Percentiles rank a stretch among this genome's conserved stretches.
Evolutionary conservation across 441 rosid genomes (phyloP).

Genomic region (Raphanus hybrid): DNA sequence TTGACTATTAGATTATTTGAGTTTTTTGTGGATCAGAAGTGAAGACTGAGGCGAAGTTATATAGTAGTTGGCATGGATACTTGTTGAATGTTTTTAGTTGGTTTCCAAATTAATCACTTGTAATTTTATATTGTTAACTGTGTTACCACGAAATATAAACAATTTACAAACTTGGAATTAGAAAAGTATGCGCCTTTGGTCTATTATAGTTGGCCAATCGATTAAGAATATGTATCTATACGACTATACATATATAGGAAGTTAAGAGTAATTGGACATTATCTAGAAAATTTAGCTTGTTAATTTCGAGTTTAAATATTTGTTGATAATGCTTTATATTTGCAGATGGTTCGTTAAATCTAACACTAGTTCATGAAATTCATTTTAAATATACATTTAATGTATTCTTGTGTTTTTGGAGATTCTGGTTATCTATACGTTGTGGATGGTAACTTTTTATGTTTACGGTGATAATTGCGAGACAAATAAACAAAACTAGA

Average conservation of each 20-base stretch:
- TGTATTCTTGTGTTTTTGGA: not conserved
- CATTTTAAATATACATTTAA: too few relatives aligned
- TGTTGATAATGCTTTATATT: not conserved
- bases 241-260: not conserved
- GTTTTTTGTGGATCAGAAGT: slow-evolving; percentile 10
- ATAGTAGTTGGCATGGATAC: slow-evolving; percentile 21
- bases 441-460: not conserved
- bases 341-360: not conserved
- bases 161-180: not conserved
- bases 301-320: not conserved
- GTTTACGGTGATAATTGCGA: not conserved
- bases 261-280: not conserved
- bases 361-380: too few relatives aligned
- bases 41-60: slow-evolving; percentile 9
- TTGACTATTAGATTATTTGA: not conserved
- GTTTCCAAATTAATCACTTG: not conserved
- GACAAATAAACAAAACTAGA: not conserved
- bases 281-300: not conserved
- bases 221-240: too few relatives aligned
- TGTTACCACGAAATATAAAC: not conserved
- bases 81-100: not conserved
- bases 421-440: not conserved
- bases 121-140: slow-evolving; percentile 9
- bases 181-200: slow-evolving; percentile 20
- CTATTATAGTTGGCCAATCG: slow-evolving; percentile 12